A percentile compares a stretch with the other conserved stretches of the same genome.
phyloP scores from a whole-genome alignment of 441 rosid genomes.

The Rhodomyrtus psidioides region DNA sequence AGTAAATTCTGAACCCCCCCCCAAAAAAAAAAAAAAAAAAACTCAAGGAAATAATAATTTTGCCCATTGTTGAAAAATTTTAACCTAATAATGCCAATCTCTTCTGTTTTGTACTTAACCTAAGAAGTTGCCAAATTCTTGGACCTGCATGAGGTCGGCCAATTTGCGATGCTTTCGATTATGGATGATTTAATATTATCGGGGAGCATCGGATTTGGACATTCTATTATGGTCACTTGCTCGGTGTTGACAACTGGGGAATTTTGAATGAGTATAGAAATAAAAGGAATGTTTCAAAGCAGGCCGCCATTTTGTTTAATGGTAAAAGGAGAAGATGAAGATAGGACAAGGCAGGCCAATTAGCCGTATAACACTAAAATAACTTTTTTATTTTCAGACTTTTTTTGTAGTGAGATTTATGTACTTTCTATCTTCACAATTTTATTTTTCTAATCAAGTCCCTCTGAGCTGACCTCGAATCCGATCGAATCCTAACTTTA shows the following conservation, averaged over 20 bases:
- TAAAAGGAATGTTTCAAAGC: background rate
- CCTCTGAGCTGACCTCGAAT: rapidly evolving
- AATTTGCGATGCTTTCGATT: background rate
- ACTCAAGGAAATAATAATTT: too few relatives aligned
- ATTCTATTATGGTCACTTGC: background rate
- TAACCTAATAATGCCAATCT: background rate
- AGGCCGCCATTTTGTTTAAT: background rate
- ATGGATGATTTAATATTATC: background rate
- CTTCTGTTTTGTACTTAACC: background rate
- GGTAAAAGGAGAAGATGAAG: background rate
- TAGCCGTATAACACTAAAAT: background rate
- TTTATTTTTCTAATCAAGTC: background rate
- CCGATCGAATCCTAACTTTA: background rate
- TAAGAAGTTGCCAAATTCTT: background rate
- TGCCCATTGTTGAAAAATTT: background rate
- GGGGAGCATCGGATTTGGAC: background rate
- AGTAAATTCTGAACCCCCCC: too few relatives aligned
- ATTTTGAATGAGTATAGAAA: background rate
- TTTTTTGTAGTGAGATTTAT: background rate
- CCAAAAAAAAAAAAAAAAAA: too few relatives aligned
- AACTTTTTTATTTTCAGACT: background rate
- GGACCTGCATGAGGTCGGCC: background rate
- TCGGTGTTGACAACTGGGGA: background rate
- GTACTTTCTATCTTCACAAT: background rate
- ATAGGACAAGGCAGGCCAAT: background rate